These are phyloP conservation scores for Ilex aquifolium DNA, from an alignment of 257 asterid species.

Conservation along the genomic window DNA sequence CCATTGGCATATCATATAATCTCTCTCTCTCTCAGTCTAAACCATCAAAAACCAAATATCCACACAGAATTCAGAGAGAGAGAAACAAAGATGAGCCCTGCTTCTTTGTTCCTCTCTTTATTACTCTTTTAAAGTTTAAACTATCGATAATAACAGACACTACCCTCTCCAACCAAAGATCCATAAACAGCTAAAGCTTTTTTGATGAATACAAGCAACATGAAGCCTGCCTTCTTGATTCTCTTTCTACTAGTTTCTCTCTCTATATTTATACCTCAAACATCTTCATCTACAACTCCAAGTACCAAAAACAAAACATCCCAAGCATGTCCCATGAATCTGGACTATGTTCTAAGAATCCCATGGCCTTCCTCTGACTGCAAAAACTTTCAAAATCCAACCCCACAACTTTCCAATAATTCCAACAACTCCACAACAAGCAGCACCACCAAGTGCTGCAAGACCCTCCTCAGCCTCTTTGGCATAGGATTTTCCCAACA, in stretches of 20 bases:
- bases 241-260: constrained; percentile 15
- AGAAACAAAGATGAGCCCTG: too few relatives aligned
- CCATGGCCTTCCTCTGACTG: constrained; percentile 76
- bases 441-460: constrained; percentile 43
- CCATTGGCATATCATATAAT: too few relatives aligned
- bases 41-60: too few relatives aligned
- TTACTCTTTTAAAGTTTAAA: too few relatives aligned
- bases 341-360: constrained; percentile 44
- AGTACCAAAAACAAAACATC: constrained; percentile 14
- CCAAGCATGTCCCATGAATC: constrained; percentile 60
- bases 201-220: neutral
- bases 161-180: too few relatives aligned
- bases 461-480: constrained; percentile 59
- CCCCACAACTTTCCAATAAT: constrained; percentile 16
- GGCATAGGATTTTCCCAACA: constrained; percentile 55
- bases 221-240: constrained; percentile 34
- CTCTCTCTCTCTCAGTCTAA: too few relatives aligned
- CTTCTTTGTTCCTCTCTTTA: too few relatives aligned
- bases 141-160: too few relatives aligned
- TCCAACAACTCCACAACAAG: constrained; percentile 11
- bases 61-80: too few relatives aligned
- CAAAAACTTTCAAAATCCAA: constrained; percentile 9
- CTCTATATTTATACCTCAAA: constrained; percentile 8
- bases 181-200: too few relatives aligned
- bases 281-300: constrained; percentile 8